Conservation (phyloP, 2,329 filamentous ascomycete genomes). For the Purpureocillium lavendulum region DNA sequence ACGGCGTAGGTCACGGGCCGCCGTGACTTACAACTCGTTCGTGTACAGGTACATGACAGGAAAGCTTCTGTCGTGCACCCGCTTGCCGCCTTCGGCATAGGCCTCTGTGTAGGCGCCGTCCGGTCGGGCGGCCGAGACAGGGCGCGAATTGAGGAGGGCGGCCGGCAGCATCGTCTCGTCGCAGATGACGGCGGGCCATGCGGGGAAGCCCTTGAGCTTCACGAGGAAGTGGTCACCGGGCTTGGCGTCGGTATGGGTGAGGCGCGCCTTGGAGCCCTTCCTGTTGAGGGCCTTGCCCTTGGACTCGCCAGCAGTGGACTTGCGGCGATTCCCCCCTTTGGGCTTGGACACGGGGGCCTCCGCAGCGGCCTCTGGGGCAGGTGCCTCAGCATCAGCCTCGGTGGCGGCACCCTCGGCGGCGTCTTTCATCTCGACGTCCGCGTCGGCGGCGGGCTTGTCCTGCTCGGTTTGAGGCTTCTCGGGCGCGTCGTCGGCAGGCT, state of each 20-base stretch:
- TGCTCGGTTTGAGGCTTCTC: conserved; percentile 10
- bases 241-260: conserved; percentile 69
- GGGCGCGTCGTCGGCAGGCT: conserved; percentile 13
- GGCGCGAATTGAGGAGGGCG: conserved; percentile 66
- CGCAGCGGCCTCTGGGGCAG: conserved; percentile 14
- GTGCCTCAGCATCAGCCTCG: conserved; percentile 17
- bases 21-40: conserved; percentile 86
- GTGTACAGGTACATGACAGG: conserved; percentile 92
- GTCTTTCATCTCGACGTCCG: conserved; percentile 47
- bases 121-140: conserved; percentile 70
- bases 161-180: conserved; percentile 90
- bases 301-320: conserved; percentile 60
- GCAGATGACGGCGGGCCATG: conserved; percentile 90
- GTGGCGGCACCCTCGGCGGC: conserved; percentile 20
- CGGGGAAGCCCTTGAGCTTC: conserved; percentile 87
- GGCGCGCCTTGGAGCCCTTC: conserved; percentile 70
- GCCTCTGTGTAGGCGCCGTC: conserved; percentile 86
- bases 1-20: neutral
- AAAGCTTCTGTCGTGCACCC: conserved; percentile 75
- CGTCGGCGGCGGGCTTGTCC: conserved; percentile 12
- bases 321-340: conserved; percentile 58
- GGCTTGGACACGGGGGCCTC: conserved; percentile 22
- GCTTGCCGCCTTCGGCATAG: conserved; percentile 81
- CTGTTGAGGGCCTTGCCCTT: conserved; percentile 77
- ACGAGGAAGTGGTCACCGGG: conserved; percentile 90